A percentile compares a stretch with the other conserved stretches of the same genome.
These are phyloP conservation scores for Colletotrichum gloeosporioides DNA, from an alignment of 2,329 filamentous ascomycete species.

Conservation along the genomic window DNA sequence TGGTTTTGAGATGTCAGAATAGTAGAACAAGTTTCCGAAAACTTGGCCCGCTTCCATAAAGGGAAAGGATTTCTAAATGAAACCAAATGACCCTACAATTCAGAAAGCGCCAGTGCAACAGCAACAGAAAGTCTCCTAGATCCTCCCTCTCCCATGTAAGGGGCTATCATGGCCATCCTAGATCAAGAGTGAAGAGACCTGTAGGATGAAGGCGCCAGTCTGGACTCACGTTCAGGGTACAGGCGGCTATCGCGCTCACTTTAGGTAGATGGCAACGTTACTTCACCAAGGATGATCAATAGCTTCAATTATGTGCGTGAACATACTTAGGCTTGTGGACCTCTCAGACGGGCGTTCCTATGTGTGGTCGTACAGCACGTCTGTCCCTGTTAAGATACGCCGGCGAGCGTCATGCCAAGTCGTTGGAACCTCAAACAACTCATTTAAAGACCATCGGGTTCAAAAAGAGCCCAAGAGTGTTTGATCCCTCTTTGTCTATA, in stretches of 20 bases:
- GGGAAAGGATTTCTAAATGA: background rate
- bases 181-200: no score
- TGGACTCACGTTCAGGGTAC: accelerated
- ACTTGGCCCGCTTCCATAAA: no score
- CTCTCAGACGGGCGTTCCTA: accelerated
- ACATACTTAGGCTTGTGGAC: accelerated
- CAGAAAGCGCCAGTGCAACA: background rate
- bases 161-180: background rate
- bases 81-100: background rate
- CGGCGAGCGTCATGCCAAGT: background rate
- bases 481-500: background rate
- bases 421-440: background rate
- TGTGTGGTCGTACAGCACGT: background rate
- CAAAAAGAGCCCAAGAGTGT: background rate
- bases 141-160: background rate
- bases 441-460: background rate
- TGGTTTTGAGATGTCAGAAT: background rate
- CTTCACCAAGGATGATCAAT: accelerated
- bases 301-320: background rate
- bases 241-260: background rate
- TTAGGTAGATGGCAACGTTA: accelerated
- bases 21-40: background rate
- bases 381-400: background rate
- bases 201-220: background rate
- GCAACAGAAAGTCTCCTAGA: background rate